These are phyloP conservation scores for Auricularia sp. DNA, from an alignment of 768 basidiomycete genomes.

Conservation along the genomic window DNA sequence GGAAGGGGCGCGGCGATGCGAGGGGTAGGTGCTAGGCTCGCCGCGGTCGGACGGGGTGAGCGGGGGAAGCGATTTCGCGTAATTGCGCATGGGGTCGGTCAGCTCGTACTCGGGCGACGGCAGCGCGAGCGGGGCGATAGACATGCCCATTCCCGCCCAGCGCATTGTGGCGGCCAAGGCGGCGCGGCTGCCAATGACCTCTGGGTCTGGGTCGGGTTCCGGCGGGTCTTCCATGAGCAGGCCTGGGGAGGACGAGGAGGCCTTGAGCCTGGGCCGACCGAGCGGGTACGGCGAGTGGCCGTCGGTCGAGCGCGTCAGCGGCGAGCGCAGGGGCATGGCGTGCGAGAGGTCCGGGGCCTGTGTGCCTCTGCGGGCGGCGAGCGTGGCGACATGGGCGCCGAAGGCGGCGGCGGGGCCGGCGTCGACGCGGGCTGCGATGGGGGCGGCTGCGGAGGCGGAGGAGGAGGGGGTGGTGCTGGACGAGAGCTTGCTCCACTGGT, in stretches of 20 bases:
- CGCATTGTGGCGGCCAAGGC: constrained; percentile 64
- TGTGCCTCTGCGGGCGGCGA: not conserved
- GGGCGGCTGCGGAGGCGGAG: constrained; percentile 17
- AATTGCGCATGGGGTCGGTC: constrained; percentile 70
- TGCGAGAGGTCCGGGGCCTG: not conserved
- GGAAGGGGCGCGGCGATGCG: not conserved
- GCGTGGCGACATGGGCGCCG: not conserved
- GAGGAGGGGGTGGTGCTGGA: constrained; percentile 34
- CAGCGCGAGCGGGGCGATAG: constrained; percentile 76
- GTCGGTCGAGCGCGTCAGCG: constrained; percentile 1
- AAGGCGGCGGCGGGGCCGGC: not conserved
- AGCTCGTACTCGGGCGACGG: constrained; percentile 89
- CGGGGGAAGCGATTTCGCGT: not conserved
- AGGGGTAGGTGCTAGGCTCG: not conserved
- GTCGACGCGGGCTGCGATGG: not conserved
- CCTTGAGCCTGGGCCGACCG: not conserved
- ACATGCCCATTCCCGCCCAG: constrained; percentile 72
- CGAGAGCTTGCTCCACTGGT: constrained; percentile 36
- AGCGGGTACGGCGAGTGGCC: not conserved
- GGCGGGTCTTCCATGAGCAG: constrained; percentile 1
- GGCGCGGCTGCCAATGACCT: not conserved
- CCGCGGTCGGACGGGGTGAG: constrained; percentile 7
- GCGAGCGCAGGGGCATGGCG: not conserved
- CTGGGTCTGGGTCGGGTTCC: constrained; percentile 4
- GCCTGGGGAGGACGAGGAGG: constrained; percentile 5